These are phyloP conservation scores for Pleurotus djamor DNA, from an alignment of 768 basidiomycete genomes.

Conservation along the genomic window DNA sequence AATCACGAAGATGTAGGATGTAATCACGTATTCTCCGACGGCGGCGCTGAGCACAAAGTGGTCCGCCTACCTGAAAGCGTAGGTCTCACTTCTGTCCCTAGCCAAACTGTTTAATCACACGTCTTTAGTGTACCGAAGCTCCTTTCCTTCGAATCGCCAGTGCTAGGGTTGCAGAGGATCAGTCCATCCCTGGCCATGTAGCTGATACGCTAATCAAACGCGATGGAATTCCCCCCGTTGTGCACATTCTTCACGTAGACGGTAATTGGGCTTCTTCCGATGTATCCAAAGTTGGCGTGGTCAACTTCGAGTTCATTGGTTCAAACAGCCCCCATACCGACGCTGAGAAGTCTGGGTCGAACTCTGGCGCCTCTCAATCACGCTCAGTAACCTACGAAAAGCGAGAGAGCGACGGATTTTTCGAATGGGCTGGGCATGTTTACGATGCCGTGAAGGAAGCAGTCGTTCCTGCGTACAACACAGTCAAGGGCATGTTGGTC, in stretches of 20 bases:
- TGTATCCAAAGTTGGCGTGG: neutral
- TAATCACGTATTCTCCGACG: neutral
- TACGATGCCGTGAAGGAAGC: too few relatives aligned
- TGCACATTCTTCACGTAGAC: neutral
- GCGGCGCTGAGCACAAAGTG: neutral
- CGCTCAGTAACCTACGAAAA: too few relatives aligned
- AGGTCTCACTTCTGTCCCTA: neutral
- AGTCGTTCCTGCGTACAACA: too few relatives aligned
- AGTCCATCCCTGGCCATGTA: neutral
- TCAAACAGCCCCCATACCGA: too few relatives aligned
- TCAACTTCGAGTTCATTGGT: constrained; percentile 9
- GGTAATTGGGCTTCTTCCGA: neutral
- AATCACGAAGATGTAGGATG: neutral
- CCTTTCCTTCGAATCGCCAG: constrained; percentile 3
- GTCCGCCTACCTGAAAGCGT: constrained; percentile 3
- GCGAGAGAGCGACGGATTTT: too few relatives aligned
- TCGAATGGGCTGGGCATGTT: too few relatives aligned
- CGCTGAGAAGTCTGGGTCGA: too few relatives aligned
- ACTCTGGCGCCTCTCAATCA: too few relatives aligned
- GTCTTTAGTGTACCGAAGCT: neutral
- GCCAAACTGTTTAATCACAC: neutral
- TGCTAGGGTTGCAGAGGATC: neutral
- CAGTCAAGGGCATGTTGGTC: too few relatives aligned
- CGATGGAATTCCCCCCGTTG: neutral
- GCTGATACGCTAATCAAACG: neutral